phyloP scores from a whole-genome alignment of 192 early-diverging fungal genomes.

The Jimgerdemannia lactiflua region DNA sequence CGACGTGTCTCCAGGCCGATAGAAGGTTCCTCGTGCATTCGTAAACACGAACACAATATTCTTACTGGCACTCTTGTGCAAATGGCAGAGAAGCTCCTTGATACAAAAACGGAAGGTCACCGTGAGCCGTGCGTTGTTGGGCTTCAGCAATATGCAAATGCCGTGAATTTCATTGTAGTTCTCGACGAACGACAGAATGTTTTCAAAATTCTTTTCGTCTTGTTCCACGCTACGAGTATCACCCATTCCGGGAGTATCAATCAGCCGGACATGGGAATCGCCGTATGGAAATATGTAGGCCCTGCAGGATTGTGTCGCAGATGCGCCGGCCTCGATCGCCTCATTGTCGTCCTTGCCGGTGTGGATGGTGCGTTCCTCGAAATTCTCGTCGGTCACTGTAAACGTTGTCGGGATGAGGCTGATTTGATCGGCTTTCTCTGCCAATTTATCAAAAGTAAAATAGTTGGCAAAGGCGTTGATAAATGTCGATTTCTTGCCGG shows the following conservation, averaged over 20 bases:
- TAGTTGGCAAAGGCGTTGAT: slow-evolving; percentile 32
- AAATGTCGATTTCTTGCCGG: slow-evolving; percentile 17
- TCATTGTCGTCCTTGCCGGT: slow-evolving; percentile 16
- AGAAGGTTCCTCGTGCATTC: slow-evolving; percentile 20
- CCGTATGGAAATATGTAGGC: slow-evolving; percentile 16
- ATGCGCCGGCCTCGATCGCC: slow-evolving; percentile 7
- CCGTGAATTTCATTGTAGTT: not conserved
- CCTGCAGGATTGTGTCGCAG: slow-evolving; percentile 14
- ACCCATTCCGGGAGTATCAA: not conserved
- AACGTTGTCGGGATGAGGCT: slow-evolving; percentile 20
- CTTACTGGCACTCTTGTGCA: slow-evolving; percentile 10
- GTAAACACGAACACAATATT: slow-evolving; percentile 32
- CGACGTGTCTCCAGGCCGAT: slow-evolving; percentile 25
- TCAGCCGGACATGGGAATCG: slow-evolving; percentile 5
- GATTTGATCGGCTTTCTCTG: slow-evolving; percentile 15
- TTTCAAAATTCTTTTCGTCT: not conserved
- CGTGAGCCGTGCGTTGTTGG: not conserved
- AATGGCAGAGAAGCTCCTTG: not conserved
- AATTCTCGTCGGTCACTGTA: slow-evolving; percentile 8
- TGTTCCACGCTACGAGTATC: not conserved
- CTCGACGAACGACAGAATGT: not conserved
- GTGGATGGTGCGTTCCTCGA: slow-evolving; percentile 9
- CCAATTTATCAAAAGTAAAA: slow-evolving; percentile 18
- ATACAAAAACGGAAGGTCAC: not conserved
- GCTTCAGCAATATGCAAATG: not conserved